Conservation (phyloP, 202 grass and related monocot genomes). For the Tripidium arundinaceum region DNA sequence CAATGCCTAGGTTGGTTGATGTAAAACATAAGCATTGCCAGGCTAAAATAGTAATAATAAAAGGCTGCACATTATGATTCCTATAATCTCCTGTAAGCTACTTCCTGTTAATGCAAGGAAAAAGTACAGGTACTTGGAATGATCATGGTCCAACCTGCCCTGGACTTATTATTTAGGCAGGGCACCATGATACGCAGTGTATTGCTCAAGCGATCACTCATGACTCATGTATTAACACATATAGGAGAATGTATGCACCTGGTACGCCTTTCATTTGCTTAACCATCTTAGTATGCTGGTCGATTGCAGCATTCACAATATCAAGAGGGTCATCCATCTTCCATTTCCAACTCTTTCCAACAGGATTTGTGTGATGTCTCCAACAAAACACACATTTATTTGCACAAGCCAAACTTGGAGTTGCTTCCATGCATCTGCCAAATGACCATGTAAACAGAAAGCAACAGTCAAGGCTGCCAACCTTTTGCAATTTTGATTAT, state of each 20-base stretch:
- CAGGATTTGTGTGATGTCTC: conserved; percentile 99
- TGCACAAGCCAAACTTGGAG: conserved; percentile 98
- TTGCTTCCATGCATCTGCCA: conserved; percentile 95
- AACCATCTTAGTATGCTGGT: conserved; percentile 94
- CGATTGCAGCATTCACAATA: conserved; percentile 75
- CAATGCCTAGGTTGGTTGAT: neutral
- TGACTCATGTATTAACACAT: neutral
- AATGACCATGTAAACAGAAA: conserved; percentile 29
- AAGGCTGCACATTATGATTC: neutral
- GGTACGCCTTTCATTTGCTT: conserved; percentile 99
- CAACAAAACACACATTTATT: conserved; percentile 99
- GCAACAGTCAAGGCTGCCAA: neutral
- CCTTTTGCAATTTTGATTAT: neutral
- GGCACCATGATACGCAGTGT: neutral
- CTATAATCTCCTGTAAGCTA: neutral
- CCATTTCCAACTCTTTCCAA: conserved; percentile 97
- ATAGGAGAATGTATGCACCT: conserved; percentile 45
- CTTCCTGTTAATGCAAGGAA: conserved; percentile 4
- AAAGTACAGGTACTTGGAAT: neutral
- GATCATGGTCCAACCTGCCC: neutral
- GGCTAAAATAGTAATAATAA: neutral
- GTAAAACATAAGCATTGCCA: neutral
- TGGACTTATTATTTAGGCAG: neutral
- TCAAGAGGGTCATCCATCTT: conserved; percentile 95
- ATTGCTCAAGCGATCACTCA: neutral